Percentiles rank a stretch among this genome's conserved stretches.
phyloP scores from a whole-genome alignment of 2,329 filamentous ascomycete genomes.

The Hypoxylon sp. region DNA sequence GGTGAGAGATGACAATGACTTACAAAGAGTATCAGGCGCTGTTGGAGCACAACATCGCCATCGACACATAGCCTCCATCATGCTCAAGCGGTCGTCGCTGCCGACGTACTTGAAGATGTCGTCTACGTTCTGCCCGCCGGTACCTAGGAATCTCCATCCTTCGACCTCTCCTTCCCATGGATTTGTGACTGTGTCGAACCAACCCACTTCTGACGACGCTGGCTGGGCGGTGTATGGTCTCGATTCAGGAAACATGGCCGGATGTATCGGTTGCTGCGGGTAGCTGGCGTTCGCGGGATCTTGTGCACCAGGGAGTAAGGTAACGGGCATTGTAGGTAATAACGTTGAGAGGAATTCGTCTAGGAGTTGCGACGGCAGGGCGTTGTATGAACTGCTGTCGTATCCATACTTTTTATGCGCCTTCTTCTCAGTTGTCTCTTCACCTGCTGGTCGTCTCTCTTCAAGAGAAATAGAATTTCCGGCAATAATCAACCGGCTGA shows the following conservation, averaged over 20 bases:
- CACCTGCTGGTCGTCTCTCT: constrained; percentile 54
- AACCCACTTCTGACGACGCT: constrained; percentile 68
- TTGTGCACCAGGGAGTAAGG: constrained; percentile 83
- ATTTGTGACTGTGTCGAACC: constrained; percentile 92
- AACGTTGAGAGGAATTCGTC: constrained; percentile 86
- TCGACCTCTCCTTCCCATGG: constrained; percentile 93
- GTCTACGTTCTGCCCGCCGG: constrained; percentile 91
- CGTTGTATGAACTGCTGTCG: constrained; percentile 89
- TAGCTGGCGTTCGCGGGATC: constrained; percentile 93
- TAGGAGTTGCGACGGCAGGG: constrained; percentile 84
- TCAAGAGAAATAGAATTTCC: constrained; percentile 81
- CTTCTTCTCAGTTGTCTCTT: constrained; percentile 63
- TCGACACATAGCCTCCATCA: constrained; percentile 95
- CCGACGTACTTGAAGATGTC: constrained; percentile 94
- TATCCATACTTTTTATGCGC: constrained; percentile 90
- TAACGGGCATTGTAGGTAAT: constrained; percentile 88
- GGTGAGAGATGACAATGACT: constrained; percentile 57
- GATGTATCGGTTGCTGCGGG: constrained; percentile 93
- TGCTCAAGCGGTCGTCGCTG: constrained; percentile 80
- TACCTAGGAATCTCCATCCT: constrained; percentile 89
- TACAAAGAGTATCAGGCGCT: constrained; percentile 94
- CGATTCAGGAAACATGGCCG: constrained; percentile 87
- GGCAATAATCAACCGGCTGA: constrained; percentile 89
- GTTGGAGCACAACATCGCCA: constrained; percentile 95
- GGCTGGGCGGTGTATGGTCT: constrained; percentile 75